Evolutionary conservation across 495 filamentous ascomycete genomes (phyloP).

Genomic region (Mytilinidion resinicola): DNA sequence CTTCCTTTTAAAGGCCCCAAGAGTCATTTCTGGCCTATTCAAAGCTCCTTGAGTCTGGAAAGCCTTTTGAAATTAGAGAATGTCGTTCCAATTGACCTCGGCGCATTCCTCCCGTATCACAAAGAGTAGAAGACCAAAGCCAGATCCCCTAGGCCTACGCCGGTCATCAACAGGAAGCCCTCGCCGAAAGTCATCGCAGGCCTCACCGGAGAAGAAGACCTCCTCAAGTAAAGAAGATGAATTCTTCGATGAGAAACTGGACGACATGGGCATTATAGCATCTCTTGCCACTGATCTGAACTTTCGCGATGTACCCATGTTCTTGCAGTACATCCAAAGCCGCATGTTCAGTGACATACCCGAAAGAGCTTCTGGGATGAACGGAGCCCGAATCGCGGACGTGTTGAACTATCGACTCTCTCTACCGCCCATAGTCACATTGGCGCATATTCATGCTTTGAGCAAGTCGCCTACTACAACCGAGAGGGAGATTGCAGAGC

Average conservation of each 20-base stretch:
- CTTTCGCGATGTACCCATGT: conserved; percentile 57
- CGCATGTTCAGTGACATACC: conserved; percentile 68
- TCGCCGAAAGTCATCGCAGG: conserved; percentile 19
- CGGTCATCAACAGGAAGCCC: conserved; percentile 20
- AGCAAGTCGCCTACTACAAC: conserved; percentile 59
- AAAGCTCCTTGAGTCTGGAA: no score
- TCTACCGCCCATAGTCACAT: conserved; percentile 63
- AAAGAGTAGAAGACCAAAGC: conserved; percentile 6
- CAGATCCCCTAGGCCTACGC: conserved; percentile 4
- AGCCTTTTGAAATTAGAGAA: not conserved
- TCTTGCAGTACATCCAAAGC: conserved; percentile 53
- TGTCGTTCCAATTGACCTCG: conserved; percentile 23
- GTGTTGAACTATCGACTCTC: conserved; percentile 59
- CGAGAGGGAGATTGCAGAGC: conserved; percentile 65
- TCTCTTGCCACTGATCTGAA: conserved; percentile 47
- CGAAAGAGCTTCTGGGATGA: conserved; percentile 59
- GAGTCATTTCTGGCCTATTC: no score
- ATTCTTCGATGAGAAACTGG: conserved; percentile 47
- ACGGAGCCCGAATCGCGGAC: conserved; percentile 62
- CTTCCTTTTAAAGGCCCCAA: no score
- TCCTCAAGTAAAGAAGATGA: conserved; percentile 18
- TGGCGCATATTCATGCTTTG: conserved; percentile 65
- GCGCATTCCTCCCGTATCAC: conserved; percentile 22
- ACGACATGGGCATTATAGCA: conserved; percentile 50
- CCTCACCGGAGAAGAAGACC: conserved; percentile 1